Base-by-base conservation (phyloP, 2,329 filamentous ascomycete species). In the Chaetomium olivaceum region DNA sequence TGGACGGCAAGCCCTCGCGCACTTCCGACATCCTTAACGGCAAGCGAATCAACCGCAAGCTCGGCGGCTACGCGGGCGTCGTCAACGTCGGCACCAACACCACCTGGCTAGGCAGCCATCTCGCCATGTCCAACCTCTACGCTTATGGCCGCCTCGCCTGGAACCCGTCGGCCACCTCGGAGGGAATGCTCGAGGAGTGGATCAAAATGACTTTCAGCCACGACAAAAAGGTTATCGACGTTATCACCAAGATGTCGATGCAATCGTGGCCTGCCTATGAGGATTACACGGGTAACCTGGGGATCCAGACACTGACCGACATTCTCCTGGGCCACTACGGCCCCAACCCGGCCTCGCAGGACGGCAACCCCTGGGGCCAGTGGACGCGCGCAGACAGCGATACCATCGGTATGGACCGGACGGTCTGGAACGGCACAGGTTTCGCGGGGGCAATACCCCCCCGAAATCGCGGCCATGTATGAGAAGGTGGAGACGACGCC, bases 81-180 rank as follows among this genome's bases (percentile, higher is more conserved):
- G 84, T 87, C 29, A 90, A 90, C 64, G 88, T 89, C 1, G 89
- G 89, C 0, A 83, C 80, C 0, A 87, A 91, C 72, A 76, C 80
- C 0, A 91, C 85, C 1, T 92, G 89, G 89, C 79, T 91, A 0
- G 89, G 89, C 11, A 87, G 85, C 65, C 87, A 91, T 73, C 78
- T 91, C 0, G 82, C 89, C 58, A 89, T 91, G 87, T 87, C 87
- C 0, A 91, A 91, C 72, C 76, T 91, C 1, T 91, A 91, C 70
- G 88, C 87, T 0, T 92, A 87, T 70, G 89, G 89, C 11, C 82
- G 82, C 2, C 74, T 91, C 19, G 87, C 88, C 0, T 91, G 89
- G 89, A 77, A 89, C 61, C 85, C 89, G 0, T 77, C 78, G 0
- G 71, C 75, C 0, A 81, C 85, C 52, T 74, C 83, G 0, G 76